Conservation (phyloP, 2,329 filamentous ascomycete genomes). For the Talaromyces sp. region DNA sequence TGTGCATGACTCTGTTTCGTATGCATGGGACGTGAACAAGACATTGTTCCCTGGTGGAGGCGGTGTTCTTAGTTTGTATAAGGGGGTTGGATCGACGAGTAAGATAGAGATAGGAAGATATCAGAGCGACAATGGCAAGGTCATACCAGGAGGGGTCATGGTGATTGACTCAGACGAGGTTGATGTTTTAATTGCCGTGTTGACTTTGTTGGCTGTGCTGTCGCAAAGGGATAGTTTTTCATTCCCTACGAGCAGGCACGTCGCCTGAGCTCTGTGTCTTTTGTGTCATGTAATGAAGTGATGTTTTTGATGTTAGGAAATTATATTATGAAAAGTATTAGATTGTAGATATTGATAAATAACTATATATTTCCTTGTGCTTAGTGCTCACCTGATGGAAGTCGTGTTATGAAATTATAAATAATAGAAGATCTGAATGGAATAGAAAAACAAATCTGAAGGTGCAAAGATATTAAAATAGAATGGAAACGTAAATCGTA, state of each 20-base stretch:
- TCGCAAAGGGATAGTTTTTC: conserved; percentile 15
- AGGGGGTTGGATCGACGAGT: conserved; percentile 9
- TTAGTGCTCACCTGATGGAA: background rate
- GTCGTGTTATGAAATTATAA: background rate
- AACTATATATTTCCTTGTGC: background rate
- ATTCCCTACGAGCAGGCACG: conserved; percentile 13
- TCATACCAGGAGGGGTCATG: conserved; percentile 10
- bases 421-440: background rate
- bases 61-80: conserved; percentile 14
- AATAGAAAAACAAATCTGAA: background rate
- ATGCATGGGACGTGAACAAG: conserved; percentile 16
- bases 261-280: background rate
- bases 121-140: conserved; percentile 13
- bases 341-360: background rate
- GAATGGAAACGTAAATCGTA: background rate
- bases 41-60: conserved; percentile 16
- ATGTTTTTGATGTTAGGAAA: background rate
- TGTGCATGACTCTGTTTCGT: conserved; percentile 12
- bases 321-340: background rate
- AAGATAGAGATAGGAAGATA: conserved; percentile 16
- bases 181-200: conserved; percentile 13
- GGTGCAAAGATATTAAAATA: background rate
- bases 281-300: background rate
- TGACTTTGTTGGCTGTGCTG: conserved; percentile 14
- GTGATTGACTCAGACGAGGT: conserved; percentile 15